Base-by-base conservation (phyloP, 129 eudicot species). In the Pulicaria dysenterica region DNA sequence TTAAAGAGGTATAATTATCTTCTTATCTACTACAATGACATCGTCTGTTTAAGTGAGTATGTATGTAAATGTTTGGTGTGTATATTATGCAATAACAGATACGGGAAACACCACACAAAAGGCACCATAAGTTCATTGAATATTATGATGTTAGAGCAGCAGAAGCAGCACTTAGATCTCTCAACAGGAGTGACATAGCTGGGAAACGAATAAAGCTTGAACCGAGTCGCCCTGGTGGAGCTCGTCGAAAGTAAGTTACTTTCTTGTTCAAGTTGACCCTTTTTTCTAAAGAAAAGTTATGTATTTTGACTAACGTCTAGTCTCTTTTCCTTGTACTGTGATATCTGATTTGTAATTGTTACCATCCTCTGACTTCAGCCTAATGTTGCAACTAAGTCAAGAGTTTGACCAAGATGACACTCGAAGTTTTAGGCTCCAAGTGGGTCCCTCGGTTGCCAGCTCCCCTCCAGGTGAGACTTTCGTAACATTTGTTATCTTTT, bases 141-240 rank as follows among this genome's bases (percentile, higher is more conserved):
- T 93, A 74, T 78, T 93, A 87, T 74, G 98, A 93, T 69, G 95
- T 89, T 64, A 87, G 98, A 85, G 88, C 87, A 13, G 95, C 98
- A 46, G 98, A 93, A 64, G 88, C 92, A 34, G 98, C 98, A 12
- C 89, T 93, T 15, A 80, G 87, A 69, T 74, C 96, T 43, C 77
- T 93, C 60, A 93, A 93, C 75, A 82, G 95, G 82, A 85, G 95
- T 77, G 96, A 93, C 45, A 89, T 93, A 55, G 98, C 98, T 55
- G 98, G 98, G 51, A 93, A 87, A 72, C 92, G 96, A 17, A 93
- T 93, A 70, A 93, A 93, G 82, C 96, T 93, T 39, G 98, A 93
- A 77, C 96, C 92, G 41, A 90, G 96, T 79, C 96, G 95, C 12
- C 95, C 98, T 11, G 98, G 98, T 73, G 98, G 98, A 24, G 85